Evolutionary conservation across 2,329 filamentous ascomycete genomes (phyloP).

Genomic region (Trichoderma gracile): DNA sequence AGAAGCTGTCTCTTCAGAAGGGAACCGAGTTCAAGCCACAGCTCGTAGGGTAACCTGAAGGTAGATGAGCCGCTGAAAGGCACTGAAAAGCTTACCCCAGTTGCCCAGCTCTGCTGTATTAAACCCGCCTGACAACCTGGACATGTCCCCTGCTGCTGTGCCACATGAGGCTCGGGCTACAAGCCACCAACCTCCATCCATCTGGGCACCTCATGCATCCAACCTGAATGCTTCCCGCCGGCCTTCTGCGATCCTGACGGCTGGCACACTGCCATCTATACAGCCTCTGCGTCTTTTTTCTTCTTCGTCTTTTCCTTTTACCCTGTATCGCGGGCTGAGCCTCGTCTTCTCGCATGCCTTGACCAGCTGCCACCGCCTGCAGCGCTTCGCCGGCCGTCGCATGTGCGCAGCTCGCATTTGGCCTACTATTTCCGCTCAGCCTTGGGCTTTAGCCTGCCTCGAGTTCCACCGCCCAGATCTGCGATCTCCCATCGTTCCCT

Average conservation of each 20-base stretch:
- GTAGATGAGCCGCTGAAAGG: background rate
- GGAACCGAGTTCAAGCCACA: background rate
- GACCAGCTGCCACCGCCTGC: background rate
- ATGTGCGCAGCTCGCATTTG: conserved; percentile 7
- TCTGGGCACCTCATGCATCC: background rate
- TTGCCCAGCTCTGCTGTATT: background rate
- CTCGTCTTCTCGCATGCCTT: conserved; percentile 14
- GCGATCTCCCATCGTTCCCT: conserved; percentile 11
- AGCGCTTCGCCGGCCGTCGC: conserved; percentile 11
- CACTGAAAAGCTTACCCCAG: background rate
- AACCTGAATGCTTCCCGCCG: background rate
- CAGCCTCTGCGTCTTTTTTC: background rate
- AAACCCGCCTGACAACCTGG: background rate
- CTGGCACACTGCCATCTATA: background rate
- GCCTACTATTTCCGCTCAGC: conserved; percentile 2
- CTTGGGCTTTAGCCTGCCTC: conserved; percentile 11
- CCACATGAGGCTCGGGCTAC: conserved; percentile 10
- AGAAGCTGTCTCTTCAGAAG: too few species aligned
- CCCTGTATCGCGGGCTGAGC: conserved; percentile 7
- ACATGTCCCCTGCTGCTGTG: conserved; percentile 4
- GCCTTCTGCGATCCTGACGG: background rate
- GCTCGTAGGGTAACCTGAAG: too few species aligned
- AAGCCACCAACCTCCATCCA: conserved; percentile 14
- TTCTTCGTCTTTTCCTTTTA: background rate
- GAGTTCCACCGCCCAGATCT: conserved; percentile 22